phyloP scores from a whole-genome alignment of 2,329 filamentous ascomycete genomes.

The Aureobasidium sp. region DNA sequence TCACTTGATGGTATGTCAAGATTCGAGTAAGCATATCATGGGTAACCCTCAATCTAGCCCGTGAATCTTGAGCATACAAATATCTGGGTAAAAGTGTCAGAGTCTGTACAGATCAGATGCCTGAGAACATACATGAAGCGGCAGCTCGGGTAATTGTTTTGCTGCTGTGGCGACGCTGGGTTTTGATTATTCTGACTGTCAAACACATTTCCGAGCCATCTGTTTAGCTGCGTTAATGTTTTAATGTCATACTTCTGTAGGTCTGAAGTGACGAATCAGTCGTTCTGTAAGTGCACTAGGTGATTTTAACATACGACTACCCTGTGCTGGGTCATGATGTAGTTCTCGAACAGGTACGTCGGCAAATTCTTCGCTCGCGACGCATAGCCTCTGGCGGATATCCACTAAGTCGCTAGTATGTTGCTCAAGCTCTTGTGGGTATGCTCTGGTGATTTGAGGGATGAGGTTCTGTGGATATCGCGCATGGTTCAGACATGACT shows the following conservation, averaged over 20 bases:
- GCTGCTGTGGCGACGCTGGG: neutral
- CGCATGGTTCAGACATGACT: neutral
- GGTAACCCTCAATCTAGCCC: conserved; percentile 10
- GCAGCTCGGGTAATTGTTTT: neutral
- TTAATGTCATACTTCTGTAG: neutral
- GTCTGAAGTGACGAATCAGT: neutral
- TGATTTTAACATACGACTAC: neutral
- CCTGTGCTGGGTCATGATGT: neutral
- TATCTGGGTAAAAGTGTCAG: neutral
- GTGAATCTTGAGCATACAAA: neutral
- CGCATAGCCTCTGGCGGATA: neutral
- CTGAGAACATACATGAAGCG: neutral
- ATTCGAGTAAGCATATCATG: conserved; percentile 16
- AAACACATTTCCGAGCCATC: neutral
- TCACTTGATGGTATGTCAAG: conserved; percentile 30
- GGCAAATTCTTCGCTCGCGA: neutral
- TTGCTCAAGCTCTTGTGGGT: neutral
- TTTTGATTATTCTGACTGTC: neutral
- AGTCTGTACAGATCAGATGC: neutral
- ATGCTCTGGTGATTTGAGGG: neutral
- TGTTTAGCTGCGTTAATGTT: neutral
- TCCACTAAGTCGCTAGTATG: neutral
- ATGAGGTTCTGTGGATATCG: neutral
- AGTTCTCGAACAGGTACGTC: neutral
- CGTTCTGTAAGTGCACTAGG: too few relatives aligned